Base-by-base conservation (phyloP, 805 yeast genomes). In the Cyberlindnera maritima region DNA sequence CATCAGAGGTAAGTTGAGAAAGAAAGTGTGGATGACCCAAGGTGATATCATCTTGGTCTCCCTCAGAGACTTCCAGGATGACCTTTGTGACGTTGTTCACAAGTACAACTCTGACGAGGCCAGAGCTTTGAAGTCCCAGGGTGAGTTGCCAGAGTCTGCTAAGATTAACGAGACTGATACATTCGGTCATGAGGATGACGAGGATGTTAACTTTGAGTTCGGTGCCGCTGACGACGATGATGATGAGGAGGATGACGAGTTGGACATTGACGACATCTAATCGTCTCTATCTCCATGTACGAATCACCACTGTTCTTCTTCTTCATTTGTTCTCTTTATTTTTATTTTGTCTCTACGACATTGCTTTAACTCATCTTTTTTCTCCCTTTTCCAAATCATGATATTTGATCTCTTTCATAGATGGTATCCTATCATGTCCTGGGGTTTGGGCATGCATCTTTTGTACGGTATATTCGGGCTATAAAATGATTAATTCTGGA, bases 21-120 rank as follows among this genome's bases (percentile, higher is more conserved):
- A 94, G 85, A 94, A 92, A 81, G 99, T 94, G 52, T 94, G 99
- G 99, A 91, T 94, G 89, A 88, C 88, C 40, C 98, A 90, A 70
- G 99, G 99, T 75, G 99, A 94, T 68, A 94, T 94, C 61, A 89
- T 94, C 59, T 76, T 94, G 65, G 94, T 92, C 40, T 91, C 97
- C 8, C 80, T 94, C 61, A 90, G 99, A 79, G 99, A 94, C 64
- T 94, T 94, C 82, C 97, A 94, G 73, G 97, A 92, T 64, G 96
- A 88, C 53, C 96, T 88, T 69, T 94, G 97, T 76, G 99, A 94
- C 68, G 97, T 94, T 58, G 92, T 94, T 48, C 95, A 92, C 70
- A 94, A 94, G 72, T 94, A 85, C 72, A 89, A 87, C 69, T 85
- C 97, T 43, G 99, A 94, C 64, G 99, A 94, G 73, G 99, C 99